Evolutionary conservation across 306 rosid genomes (phyloP).

Genomic region (Hippophae rhamnoides): DNA sequence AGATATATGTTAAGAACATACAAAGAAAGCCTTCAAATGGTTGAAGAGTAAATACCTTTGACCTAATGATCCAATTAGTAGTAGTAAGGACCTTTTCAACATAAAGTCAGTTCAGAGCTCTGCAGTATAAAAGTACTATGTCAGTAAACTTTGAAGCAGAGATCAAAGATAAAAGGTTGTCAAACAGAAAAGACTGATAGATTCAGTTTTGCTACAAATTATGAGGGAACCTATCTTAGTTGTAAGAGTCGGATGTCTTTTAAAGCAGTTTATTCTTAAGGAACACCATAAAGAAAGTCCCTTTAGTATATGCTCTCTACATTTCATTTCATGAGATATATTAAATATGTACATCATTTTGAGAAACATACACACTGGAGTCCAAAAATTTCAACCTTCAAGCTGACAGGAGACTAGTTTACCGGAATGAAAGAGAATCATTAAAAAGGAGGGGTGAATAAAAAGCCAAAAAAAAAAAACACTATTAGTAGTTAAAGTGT

Average conservation of each 20-base stretch:
- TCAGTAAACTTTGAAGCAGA: neutral
- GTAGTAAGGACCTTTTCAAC: constrained; percentile 14
- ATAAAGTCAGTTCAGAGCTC: constrained; percentile 39
- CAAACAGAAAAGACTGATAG: neutral
- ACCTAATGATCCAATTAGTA: constrained; percentile 10
- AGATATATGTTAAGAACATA: constrained; percentile 9
- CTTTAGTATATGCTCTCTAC: no score
- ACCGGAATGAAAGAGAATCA: no score
- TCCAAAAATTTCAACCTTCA: no score
- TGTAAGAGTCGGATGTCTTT: neutral
- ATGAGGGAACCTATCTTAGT: neutral
- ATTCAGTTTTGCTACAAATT: neutral
- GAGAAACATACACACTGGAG: no score
- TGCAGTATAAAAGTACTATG: constrained; percentile 25
- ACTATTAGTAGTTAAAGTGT: neutral
- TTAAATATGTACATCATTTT: no score
- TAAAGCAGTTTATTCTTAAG: no score
- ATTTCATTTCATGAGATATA: no score
- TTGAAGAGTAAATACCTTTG: constrained; percentile 17
- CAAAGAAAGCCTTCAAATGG: constrained; percentile 14
- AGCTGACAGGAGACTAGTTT: no score
- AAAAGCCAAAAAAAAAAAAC: no score
- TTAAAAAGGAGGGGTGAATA: no score
- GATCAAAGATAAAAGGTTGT: neutral
- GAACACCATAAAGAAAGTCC: no score